Conservation (phyloP, 768 basidiomycete species). For the Psilocybe cubensis region DNA sequence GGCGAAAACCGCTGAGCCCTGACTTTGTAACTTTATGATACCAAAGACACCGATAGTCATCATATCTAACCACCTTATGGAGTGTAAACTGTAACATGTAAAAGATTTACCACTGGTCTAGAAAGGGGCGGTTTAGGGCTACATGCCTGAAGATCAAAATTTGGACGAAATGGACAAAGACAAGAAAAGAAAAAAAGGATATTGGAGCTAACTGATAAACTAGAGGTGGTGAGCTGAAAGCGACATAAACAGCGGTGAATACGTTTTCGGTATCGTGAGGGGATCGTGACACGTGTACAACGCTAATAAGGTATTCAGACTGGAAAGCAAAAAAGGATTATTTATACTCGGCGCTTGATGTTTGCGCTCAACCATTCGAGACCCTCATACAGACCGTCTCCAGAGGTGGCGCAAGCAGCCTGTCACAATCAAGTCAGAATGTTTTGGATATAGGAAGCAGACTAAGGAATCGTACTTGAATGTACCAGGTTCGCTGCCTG, state of each 20-base stretch:
- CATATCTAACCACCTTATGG: constrained; percentile 18
- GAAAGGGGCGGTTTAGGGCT: constrained; percentile 27
- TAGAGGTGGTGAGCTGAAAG: constrained; percentile 32
- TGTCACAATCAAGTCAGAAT: constrained; percentile 34
- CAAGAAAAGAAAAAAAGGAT: constrained; percentile 29
- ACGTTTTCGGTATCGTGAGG: constrained; percentile 62
- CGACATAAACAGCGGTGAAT: constrained; percentile 45
- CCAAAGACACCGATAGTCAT: constrained; percentile 4
- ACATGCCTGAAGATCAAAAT: constrained; percentile 24
- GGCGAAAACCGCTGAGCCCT: constrained; percentile 63
- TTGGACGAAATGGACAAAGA: constrained; percentile 21
- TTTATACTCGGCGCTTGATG: constrained; percentile 85
- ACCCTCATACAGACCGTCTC: constrained; percentile 98
- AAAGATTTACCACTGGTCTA: constrained; percentile 41
- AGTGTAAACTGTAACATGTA: constrained; percentile 30
- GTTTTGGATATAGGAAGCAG: constrained; percentile 2
- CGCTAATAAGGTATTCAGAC: constrained; percentile 52
- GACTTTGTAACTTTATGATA: constrained; percentile 6
- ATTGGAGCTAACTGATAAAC: constrained; percentile 27
- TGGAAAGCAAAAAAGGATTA: constrained; percentile 37
- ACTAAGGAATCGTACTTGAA: constrained; percentile 65
- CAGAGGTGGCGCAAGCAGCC: constrained; percentile 98
- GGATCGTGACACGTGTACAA: constrained; percentile 59
- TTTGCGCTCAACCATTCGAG: constrained; percentile 95
- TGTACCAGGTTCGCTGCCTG: constrained; percentile 97